Conservation (phyloP, 768 basidiomycete species). For the Lactifluus subvellereus region DNA sequence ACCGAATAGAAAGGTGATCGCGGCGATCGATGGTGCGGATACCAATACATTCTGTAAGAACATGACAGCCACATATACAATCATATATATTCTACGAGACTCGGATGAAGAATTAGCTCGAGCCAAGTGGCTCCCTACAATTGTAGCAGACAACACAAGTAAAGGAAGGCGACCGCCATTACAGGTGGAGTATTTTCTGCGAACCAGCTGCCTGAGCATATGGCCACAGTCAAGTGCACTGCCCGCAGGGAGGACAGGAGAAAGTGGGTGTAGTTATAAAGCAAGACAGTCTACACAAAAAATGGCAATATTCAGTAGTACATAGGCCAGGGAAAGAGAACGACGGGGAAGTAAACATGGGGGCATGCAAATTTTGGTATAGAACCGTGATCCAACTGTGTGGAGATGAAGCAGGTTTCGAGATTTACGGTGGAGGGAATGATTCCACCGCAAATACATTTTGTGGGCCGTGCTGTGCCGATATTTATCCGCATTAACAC, state of each 20-base stretch:
- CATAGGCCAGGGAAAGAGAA: constrained; percentile 8
- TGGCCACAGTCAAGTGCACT: neutral
- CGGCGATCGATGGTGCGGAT: constrained; percentile 72
- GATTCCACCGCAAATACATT: neutral
- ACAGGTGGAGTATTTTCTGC: constrained; percentile 6
- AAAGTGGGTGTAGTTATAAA: constrained; percentile 4
- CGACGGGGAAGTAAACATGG: neutral
- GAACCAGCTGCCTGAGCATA: constrained; percentile 1
- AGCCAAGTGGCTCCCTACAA: constrained; percentile 1
- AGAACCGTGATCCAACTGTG: constrained; percentile 5
- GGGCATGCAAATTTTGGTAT: constrained; percentile 14
- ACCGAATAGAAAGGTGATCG: constrained; percentile 53
- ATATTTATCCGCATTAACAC: neutral
- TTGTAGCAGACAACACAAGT: constrained; percentile 6
- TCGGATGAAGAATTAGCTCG: constrained; percentile 7
- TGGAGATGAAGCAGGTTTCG: constrained; percentile 1
- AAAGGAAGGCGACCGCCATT: constrained; percentile 2
- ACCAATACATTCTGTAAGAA: constrained; percentile 54
- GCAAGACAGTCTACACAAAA: constrained; percentile 17
- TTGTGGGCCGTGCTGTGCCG: neutral
- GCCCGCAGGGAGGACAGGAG: neutral
- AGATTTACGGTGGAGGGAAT: neutral
- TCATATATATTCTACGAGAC: constrained; percentile 17
- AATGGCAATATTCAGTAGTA: constrained; percentile 17
- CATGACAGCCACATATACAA: constrained; percentile 12